Evolutionary conservation across 805 yeast genomes (phyloP), one percentile per base, ranked within the genome.

Genomic region (Martiniozyma abietophila): DNA sequence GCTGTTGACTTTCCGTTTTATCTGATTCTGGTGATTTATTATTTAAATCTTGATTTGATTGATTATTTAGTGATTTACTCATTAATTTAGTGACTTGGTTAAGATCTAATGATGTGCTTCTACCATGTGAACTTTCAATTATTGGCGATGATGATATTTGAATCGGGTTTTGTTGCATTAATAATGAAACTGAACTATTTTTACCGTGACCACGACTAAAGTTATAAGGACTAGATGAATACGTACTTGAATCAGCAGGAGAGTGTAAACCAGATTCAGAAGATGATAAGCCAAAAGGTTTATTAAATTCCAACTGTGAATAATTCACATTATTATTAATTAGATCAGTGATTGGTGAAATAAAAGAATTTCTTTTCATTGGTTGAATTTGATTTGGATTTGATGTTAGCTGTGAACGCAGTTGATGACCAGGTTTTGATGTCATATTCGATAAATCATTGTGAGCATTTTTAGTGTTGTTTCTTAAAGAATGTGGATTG

Each of bases 341-440:
- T n/a, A 50, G 27, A 18, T 45, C 44, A 36, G 47, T 48, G 27
- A 52, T 46, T 17, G 56, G 56, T 8, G 57, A 51, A 18, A 49
- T 45, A 33, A 40, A 51, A 7, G 55, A 48, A 8, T 39, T 35
- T 34, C 56, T 42, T 12, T 31, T 31, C 10, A 25, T 34, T 4
- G 23, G 17, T 6, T 23, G 10, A 23, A 24, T 29, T 9, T 32
- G 25, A 21, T 14, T 12, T 5, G 27, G 10, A 12, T 9, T 12
- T 11, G 9, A 5, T 4, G 18, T 11, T 9, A 16, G 19, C 15
- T 32, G 8, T 41, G 35, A 16, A 22, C 51, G 38, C 27, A 42
- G 31, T 15, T 37, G 41, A 22, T 43, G 44, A 2, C 56, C 56
- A 14, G 43, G 54, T 32, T 42, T 46, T 7, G 51, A 27, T 7